Evolutionary conservation across 345 rosid species (phyloP), one percentile per base, ranked within the genome.

Genomic region (Raphanus sativus): DNA sequence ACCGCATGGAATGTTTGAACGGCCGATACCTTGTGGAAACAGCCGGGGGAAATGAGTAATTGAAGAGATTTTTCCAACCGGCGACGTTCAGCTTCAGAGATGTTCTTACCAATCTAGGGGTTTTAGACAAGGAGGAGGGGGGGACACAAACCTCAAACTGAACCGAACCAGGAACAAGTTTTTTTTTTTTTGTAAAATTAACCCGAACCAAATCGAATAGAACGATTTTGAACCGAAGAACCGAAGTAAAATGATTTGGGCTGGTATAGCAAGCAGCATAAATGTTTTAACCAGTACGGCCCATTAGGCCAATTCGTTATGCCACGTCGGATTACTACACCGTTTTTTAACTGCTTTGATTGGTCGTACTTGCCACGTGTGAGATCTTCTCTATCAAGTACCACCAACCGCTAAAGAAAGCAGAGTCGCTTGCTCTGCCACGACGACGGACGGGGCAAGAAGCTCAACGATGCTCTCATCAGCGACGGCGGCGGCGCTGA

Each of bases 1-100:
- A 58, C 79, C 84, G 72, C 87, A 84, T 81, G 83, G 59, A 74
- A 62, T 66, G 3, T 16, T 69, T 69, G 3, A 1, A 62, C 40
- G 40, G 40, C 63, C 69, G 21, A 50, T n/a, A 62, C 17, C 28
- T 75, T 38, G 2, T n/a, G 65, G 29, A 21, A 21, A 21, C 8
- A 4, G 42, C 78, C 30, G 32, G 72, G 25, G 59, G 59, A 64
- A 73, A 2, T 13, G 32, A 76, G 54, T 61, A 52, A 50, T 5
- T 62, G 59, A 24, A 4, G 17, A 62, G 26, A 70, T 63, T 33
- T 34, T 34, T 34, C 70, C 80, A 67, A 25, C 62, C 38, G 40
- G 42, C 65, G 59, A 56, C 28, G 55, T 56, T 40, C n/a, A 73
- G 62, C 77, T 73, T 64, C 26, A 3, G 13, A 48, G 74, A 52